Evolutionary conservation across 2,329 filamentous ascomycete species (phyloP).

Genomic region (Venturia nashicola): DNA sequence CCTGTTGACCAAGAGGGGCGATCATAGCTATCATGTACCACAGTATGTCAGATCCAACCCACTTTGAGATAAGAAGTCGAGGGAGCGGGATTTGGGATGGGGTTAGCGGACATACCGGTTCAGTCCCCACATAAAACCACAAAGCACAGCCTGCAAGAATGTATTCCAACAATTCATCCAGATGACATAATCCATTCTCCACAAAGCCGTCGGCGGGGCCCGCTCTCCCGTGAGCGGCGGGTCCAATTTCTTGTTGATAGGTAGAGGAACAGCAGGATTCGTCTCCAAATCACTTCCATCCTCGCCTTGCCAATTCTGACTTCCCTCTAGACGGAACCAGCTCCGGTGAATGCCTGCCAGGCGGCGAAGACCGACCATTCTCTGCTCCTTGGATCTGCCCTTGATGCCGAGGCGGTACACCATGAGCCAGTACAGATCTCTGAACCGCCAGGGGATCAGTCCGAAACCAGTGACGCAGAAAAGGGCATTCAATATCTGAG

Average conservation of each 20-base stretch:
- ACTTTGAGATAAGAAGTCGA: neutral
- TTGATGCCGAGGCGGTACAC: slow-evolving; percentile 42
- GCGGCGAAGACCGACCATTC: slow-evolving; percentile 47
- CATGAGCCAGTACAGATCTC: slow-evolving; percentile 64
- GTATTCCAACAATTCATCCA: slow-evolving; percentile 74
- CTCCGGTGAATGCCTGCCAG: slow-evolving; percentile 62
- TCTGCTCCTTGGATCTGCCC: slow-evolving; percentile 19
- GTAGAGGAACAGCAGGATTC: slow-evolving; percentile 47
- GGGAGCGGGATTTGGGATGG: too few relatives aligned
- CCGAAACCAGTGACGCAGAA: slow-evolving; percentile 85
- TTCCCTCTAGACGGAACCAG: slow-evolving; percentile 65
- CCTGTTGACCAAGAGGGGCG: slow-evolving; percentile 73
- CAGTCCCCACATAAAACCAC: slow-evolving; percentile 73
- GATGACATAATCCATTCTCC: slow-evolving; percentile 71
- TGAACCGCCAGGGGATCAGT: slow-evolving; percentile 70
- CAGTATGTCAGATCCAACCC: neutral
- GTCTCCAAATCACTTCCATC: slow-evolving; percentile 25
- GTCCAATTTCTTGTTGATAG: slow-evolving; percentile 49
- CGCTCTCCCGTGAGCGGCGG: slow-evolving; percentile 59
- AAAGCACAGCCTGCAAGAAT: slow-evolving; percentile 60
- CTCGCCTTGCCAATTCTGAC: slow-evolving; percentile 27
- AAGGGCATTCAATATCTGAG: slow-evolving; percentile 69
- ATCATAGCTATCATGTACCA: slow-evolving; percentile 33
- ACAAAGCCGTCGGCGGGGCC: slow-evolving; percentile 52
- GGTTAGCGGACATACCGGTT: slow-evolving; percentile 34